Conservation (phyloP, 306 rosid species). For the Psophocarpus tetragonolobus region DNA sequence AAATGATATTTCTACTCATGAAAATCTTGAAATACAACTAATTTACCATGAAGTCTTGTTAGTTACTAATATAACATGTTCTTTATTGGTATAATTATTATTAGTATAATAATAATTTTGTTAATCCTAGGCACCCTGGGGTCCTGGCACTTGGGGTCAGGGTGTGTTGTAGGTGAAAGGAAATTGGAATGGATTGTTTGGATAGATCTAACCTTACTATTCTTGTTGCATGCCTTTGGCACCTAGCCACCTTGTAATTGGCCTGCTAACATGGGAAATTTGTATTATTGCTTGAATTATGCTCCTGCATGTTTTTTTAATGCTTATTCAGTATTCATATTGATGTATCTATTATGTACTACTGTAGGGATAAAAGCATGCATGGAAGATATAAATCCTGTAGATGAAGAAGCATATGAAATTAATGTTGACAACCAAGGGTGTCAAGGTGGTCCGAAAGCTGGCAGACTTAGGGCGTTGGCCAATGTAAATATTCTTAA, state of each 20-base stretch:
- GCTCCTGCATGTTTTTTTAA: not conserved
- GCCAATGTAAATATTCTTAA: constrained; percentile 52
- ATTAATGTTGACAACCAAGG: constrained; percentile 81
- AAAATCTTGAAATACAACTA: not conserved
- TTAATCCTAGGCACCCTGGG: not conserved
- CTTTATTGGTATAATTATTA: not conserved
- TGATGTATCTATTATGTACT: constrained; percentile 28
- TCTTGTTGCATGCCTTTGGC: not conserved
- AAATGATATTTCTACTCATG: not conserved
- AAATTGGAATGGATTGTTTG: not conserved
- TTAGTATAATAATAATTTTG: not conserved
- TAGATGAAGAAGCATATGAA: constrained; percentile 81
- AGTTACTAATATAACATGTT: not conserved
- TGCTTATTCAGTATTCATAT: constrained; percentile 16
- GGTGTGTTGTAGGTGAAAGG: not conserved
- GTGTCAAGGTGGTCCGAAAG: constrained; percentile 73
- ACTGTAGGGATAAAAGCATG: constrained; percentile 83
- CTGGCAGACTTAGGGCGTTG: constrained; percentile 72
- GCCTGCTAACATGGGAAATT: not conserved
- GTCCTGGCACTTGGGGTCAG: not conserved
- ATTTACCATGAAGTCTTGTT: not conserved
- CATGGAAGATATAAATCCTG: constrained; percentile 51
- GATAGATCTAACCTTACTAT: not conserved
- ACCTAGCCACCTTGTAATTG: not conserved
- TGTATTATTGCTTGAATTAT: not conserved